Percentiles rank a stretch among this genome's conserved stretches.
phyloP scores from a whole-genome alignment of 176 grass and related monocot species.

The Zoysia japonica region DNA sequence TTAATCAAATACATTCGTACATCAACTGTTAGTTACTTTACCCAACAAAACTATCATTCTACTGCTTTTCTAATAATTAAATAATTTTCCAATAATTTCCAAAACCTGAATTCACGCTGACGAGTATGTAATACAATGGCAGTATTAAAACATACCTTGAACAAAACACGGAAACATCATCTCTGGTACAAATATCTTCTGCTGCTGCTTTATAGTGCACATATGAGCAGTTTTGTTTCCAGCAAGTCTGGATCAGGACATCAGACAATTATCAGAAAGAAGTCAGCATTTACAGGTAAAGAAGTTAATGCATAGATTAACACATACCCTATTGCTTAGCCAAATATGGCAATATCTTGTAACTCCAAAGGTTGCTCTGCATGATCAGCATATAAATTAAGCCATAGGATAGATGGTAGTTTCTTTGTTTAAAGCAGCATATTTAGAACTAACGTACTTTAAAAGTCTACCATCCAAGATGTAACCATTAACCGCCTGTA shows the following conservation, averaged over 20 bases:
- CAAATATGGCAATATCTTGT: constrained; percentile 72
- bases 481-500: constrained; percentile 58
- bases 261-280: constrained; percentile 23
- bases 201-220: constrained; percentile 50
- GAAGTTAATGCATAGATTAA: constrained; percentile 24
- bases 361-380: constrained; percentile 70
- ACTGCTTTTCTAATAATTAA: not conserved
- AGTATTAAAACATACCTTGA: constrained; percentile 48
- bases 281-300: constrained; percentile 11
- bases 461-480: constrained; percentile 57
- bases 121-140: not conserved
- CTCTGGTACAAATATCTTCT: constrained; percentile 69
- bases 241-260: constrained; percentile 47
- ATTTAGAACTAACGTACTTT: constrained; percentile 50
- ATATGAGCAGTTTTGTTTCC: constrained; percentile 64
- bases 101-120: not conserved
- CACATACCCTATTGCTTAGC: constrained; percentile 59
- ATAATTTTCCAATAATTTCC: not conserved
- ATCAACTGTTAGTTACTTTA: not conserved
- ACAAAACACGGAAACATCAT: constrained; percentile 59
- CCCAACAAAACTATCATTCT: not conserved
- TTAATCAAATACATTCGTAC: not conserved
- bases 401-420: not conserved
- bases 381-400: constrained; percentile 38
- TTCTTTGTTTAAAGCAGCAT: not conserved